Percentiles rank a stretch among this genome's conserved stretches.
These are phyloP conservation scores for Fusarium ramigenum DNA, from an alignment of 2,329 filamentous ascomycete species.

Conservation along the genomic window DNA sequence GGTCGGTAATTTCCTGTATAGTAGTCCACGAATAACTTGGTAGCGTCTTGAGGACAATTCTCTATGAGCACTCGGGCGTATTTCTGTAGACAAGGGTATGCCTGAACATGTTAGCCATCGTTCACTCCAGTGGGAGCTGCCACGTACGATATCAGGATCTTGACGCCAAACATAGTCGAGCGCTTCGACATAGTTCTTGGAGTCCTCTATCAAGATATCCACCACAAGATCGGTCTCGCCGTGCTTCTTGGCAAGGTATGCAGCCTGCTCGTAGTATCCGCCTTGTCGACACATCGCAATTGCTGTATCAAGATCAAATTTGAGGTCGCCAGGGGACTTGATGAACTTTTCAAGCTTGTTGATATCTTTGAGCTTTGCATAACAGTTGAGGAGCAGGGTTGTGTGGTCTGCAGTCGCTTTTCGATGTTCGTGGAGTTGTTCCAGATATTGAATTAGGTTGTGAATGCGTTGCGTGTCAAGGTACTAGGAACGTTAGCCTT, in stretches of 20 bases:
- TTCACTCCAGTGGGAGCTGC: no score
- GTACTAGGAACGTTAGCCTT: conserved; percentile 66
- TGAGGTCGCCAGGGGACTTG: conserved; percentile 91
- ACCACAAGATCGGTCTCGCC: conserved; percentile 93
- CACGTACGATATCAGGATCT: conserved; percentile 76
- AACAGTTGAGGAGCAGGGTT: conserved; percentile 93
- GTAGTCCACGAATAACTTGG: conserved; percentile 90
- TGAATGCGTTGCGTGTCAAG: conserved; percentile 97
- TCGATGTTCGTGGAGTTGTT: conserved; percentile 93
- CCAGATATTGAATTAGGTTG: conserved; percentile 95
- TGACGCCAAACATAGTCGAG: conserved; percentile 91
- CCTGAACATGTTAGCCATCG: conserved; percentile 59
- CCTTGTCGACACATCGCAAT: conserved; percentile 98
- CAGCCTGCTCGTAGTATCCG: conserved; percentile 95
- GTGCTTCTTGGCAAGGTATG: conserved; percentile 93
- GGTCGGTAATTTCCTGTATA: conserved; percentile 88
- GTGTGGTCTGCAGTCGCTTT: conserved; percentile 96
- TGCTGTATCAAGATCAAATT: conserved; percentile 96
- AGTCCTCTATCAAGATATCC: conserved; percentile 95
- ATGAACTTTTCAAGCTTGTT: conserved; percentile 97
- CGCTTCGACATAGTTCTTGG: conserved; percentile 88
- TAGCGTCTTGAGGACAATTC: conserved; percentile 83
- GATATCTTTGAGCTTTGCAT: conserved; percentile 97
- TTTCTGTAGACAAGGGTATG: conserved; percentile 91
- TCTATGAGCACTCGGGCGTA: conserved; percentile 92